Evolutionary conservation across 2,329 filamentous ascomycete genomes (phyloP).

Genomic region (Nannizzia gypsea): DNA sequence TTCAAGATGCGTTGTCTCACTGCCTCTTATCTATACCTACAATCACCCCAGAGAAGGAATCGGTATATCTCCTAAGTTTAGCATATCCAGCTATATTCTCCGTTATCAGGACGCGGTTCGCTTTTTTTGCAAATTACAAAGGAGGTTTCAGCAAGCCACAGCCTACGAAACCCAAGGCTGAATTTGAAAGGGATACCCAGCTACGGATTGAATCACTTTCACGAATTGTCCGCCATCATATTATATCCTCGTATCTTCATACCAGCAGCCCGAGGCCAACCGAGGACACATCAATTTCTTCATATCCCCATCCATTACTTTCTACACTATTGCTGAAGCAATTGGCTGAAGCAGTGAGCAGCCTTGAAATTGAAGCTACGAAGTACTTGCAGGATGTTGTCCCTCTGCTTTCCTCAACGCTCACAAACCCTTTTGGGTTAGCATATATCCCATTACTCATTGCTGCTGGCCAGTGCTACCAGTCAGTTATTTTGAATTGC

Average conservation of each 20-base stretch:
- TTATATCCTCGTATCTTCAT: conserved; percentile 31
- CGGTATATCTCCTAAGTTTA: conserved; percentile 48
- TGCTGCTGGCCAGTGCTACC: conserved; percentile 43
- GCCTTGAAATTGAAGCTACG: conserved; percentile 28
- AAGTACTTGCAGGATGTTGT: conserved; percentile 49
- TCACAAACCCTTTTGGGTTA: conserved; percentile 57
- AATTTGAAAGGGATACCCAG: conserved; percentile 11
- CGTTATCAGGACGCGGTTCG: conserved; percentile 39
- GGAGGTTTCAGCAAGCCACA: too few relatives aligned
- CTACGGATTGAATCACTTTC: conserved; percentile 18
- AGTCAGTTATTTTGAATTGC: conserved; percentile 48
- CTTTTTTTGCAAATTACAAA: neutral
- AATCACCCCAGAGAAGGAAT: conserved; percentile 62
- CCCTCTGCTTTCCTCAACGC: conserved; percentile 51
- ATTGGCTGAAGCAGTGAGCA: conserved; percentile 19
- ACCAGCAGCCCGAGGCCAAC: conserved; percentile 37
- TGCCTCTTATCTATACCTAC: conserved; percentile 65
- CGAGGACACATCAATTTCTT: conserved; percentile 36
- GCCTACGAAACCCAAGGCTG: neutral
- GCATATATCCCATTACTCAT: conserved; percentile 44
- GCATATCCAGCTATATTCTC: conserved; percentile 56
- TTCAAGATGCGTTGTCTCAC: conserved; percentile 41
- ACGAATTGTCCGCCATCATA: conserved; percentile 24
- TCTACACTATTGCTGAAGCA: conserved; percentile 37
- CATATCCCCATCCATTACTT: conserved; percentile 33